These are phyloP conservation scores for Thermochaetoides thermophila DNA, from an alignment of 495 filamentous ascomycete species.

Conservation along the genomic window DNA sequence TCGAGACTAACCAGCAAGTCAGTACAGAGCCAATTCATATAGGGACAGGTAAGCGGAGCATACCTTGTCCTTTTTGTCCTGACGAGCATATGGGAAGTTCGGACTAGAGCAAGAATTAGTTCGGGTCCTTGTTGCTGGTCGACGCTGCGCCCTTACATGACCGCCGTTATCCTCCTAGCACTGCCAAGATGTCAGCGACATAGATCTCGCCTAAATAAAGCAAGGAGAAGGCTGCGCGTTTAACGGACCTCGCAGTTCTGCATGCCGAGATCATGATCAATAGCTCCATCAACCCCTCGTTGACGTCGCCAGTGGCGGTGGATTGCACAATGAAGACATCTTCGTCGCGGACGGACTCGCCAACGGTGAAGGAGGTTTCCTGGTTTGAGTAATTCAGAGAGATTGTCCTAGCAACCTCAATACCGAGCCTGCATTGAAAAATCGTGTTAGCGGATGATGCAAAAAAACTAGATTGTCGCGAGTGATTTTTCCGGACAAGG, in stretches of 20 bases:
- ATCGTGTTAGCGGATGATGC: no score
- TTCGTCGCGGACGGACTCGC: constrained; percentile 92
- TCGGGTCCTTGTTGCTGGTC: no score
- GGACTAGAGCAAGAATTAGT: constrained; percentile 79
- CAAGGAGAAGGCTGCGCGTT: no score
- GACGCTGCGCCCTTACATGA: no score
- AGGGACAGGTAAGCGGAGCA: background rate
- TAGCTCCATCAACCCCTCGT: constrained; percentile 96
- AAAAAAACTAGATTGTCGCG: no score
- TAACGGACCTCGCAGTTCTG: constrained; percentile 61
- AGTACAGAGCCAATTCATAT: background rate
- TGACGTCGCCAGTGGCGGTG: constrained; percentile 89
- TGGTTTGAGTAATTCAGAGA: constrained; percentile 96
- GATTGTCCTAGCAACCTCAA: constrained; percentile 90
- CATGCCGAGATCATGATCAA: constrained; percentile 99
- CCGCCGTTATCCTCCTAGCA: constrained; percentile 23
- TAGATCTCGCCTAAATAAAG: no score
- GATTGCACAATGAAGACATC: constrained; percentile 98
- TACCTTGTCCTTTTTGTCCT: constrained; percentile 95
- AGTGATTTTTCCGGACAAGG: no score
- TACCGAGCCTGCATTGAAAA: constrained; percentile 73
- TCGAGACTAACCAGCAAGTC: constrained; percentile 21
- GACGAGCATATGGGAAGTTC: constrained; percentile 96
- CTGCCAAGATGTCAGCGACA: constrained; percentile 10
- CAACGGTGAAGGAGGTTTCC: constrained; percentile 91